Evolutionary conservation across 1,139 yeast genomes (phyloP), one percentile per base, ranked within the genome.

Genomic region (Suhomyces yuchorum): DNA sequence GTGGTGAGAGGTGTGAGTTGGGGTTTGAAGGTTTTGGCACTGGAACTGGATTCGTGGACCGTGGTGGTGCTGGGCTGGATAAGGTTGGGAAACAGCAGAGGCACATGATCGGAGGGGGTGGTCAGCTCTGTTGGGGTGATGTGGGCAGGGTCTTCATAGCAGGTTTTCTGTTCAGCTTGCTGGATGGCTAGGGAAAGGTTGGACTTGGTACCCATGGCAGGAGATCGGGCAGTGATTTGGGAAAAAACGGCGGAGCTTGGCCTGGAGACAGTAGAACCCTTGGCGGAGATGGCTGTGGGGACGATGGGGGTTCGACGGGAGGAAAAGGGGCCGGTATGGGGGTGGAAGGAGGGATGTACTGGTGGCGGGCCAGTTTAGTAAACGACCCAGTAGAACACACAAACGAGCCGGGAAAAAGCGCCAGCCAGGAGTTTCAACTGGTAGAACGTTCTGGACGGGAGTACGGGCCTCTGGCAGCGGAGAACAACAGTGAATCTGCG

Each of bases 111-210:
- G n/a, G 34, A 19, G 18, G 38, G 23, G 36, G 32, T 23, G 22
- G 37, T 12, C 4, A 24, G 22, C 8, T 22, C 40, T 33, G 32
- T 11, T n/a, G 11, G 38, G 20, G 37, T 4, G 22, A 36, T 24
- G 33, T 14, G 38, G 26, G 37, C n/a, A 23, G 35, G 8, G n/a
- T 28, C 35, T n/a, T 47, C 50, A 20, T 44, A 32, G 38, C 23
- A 37, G 43, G 32, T 44, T 22, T 48, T 45, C 45, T 42, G 43
- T 23, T 74, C 80, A 34, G 78, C 79, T 54, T 73, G 70, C 55
- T 75, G 73, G 44, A 75, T 74, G 46, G 80, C 80, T 50, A 75
- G 62, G 40, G 80, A 74, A 47, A 75, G 63, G 56, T 75, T 75
- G 23, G 79, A 75, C 55, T 68, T 73, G 35, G 51, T 38, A 23